Evolutionary conservation across 306 rosid genomes (phyloP).

Genomic region (Casuarina glauca): DNA sequence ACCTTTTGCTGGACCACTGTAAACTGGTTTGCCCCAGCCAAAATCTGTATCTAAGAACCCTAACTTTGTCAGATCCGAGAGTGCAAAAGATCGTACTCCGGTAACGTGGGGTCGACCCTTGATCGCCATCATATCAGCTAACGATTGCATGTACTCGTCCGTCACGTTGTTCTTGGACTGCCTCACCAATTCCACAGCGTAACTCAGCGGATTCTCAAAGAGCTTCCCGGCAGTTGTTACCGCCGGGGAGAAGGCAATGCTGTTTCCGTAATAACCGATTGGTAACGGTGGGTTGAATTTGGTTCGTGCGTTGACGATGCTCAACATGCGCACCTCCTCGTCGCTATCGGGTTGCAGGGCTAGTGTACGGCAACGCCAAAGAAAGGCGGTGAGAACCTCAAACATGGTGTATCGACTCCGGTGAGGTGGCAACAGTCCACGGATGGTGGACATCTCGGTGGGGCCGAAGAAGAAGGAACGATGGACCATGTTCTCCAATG

Average conservation of each 20-base stretch:
- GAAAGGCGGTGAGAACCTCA: constrained; percentile 33
- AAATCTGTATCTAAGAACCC: constrained; percentile 53
- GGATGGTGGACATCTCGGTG: constrained; percentile 7
- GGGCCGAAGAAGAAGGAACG: constrained; percentile 31
- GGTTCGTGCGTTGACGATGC: constrained; percentile 12
- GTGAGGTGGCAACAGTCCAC: constrained; percentile 19
- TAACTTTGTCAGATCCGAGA: constrained; percentile 50
- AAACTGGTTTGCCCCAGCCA: constrained; percentile 62
- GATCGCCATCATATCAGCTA: constrained; percentile 50
- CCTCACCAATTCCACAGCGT: constrained; percentile 33
- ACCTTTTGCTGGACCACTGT: constrained; percentile 59
- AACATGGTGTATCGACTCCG: constrained; percentile 16
- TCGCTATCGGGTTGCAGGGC: constrained; percentile 19
- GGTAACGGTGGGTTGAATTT: constrained; percentile 3
- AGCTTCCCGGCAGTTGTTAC: background rate
- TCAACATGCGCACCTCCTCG: constrained; percentile 16
- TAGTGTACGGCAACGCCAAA: constrained; percentile 32
- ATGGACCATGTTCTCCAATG: background rate
- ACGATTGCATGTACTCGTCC: constrained; percentile 51
- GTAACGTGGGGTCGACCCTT: constrained; percentile 49
- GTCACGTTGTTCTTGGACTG: constrained; percentile 23
- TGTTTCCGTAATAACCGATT: constrained; percentile 36
- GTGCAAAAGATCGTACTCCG: constrained; percentile 38
- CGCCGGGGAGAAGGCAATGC: background rate
- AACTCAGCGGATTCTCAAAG: constrained; percentile 8